phyloP scores from a whole-genome alignment of 2,329 filamentous ascomycete genomes.

The Alternaria viburni region DNA sequence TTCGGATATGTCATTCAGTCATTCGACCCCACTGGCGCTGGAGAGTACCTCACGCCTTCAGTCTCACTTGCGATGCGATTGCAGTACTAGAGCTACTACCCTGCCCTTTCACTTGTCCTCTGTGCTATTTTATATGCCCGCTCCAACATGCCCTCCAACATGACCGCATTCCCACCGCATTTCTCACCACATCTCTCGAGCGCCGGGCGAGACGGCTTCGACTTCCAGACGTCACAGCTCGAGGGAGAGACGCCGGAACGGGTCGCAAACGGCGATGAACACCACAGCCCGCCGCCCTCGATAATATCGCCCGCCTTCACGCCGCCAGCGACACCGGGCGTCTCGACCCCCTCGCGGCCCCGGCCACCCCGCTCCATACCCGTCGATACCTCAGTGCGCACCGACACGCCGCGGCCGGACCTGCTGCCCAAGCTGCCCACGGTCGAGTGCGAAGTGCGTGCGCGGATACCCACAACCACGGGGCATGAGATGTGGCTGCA shows the following conservation, averaged over 20 bases:
- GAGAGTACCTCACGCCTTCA: background rate
- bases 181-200: conserved; percentile 60
- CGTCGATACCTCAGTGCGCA: conserved; percentile 47
- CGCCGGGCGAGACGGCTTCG: conserved; percentile 49
- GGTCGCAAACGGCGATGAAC: conserved; percentile 5
- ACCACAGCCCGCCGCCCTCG: conserved; percentile 46
- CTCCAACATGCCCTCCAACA: conserved; percentile 31
- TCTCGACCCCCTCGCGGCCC: conserved; percentile 41
- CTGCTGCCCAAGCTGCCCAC: conserved; percentile 77
- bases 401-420: conserved; percentile 65
- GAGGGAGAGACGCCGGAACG: conserved; percentile 25
- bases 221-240: conserved; percentile 29
- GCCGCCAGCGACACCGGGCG: conserved; percentile 47
- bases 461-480: conserved; percentile 88
- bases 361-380: conserved; percentile 51
- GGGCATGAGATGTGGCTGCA: conserved; percentile 98
- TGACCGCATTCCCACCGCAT: conserved; percentile 61
- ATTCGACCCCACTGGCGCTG: conserved; percentile 7
- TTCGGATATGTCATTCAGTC: conserved; percentile 22
- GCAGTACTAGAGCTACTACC: background rate
- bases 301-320: conserved; percentile 57
- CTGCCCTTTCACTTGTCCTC: background rate
- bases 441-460: conserved; percentile 93
- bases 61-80: background rate
- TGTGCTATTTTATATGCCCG: background rate